Conservation (phyloP, 768 basidiomycete genomes). For the Lactifluus volemus region DNA sequence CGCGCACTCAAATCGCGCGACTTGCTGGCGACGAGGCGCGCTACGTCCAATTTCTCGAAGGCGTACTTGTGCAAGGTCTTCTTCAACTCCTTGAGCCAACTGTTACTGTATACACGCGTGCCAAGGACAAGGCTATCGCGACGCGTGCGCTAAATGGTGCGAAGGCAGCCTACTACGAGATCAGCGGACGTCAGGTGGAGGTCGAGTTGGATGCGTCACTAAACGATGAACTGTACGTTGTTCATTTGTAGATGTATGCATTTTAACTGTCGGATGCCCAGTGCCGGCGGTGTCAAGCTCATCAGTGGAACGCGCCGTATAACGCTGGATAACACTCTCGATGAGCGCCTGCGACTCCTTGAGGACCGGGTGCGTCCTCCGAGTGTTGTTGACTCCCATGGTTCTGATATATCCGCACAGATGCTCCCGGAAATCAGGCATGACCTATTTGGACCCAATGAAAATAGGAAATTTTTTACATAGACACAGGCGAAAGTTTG, state of each 20-base stretch:
- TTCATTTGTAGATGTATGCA: not conserved
- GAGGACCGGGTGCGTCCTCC: conserved; percentile 68
- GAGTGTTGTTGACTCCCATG: not conserved
- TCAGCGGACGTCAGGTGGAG: conserved; percentile 61
- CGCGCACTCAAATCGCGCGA: conserved; percentile 53
- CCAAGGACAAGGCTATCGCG: conserved; percentile 53
- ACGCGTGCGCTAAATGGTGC: conserved; percentile 61
- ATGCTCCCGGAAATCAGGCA: conserved; percentile 94
- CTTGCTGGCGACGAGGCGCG: conserved; percentile 57
- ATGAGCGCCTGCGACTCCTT: conserved; percentile 79
- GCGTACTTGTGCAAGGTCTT: conserved; percentile 76
- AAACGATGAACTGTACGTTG: conserved; percentile 55
- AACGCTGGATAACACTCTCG: conserved; percentile 89
- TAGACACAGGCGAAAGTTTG: conserved; percentile 22
- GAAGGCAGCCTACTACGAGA: conserved; percentile 55
- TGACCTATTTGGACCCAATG: conserved; percentile 83
- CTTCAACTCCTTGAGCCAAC: conserved; percentile 72
- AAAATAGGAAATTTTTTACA: conserved; percentile 88
- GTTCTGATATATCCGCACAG: conserved; percentile 31
- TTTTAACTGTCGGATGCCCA: conserved; percentile 23
- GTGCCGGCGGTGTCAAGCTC: conserved; percentile 82
- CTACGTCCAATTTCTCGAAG: conserved; percentile 78
- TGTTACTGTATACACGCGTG: conserved; percentile 58
- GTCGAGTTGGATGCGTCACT: conserved; percentile 55
- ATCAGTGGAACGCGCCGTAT: conserved; percentile 66